Percentiles rank a stretch among this genome's conserved stretches.
phyloP scores from a whole-genome alignment of 495 filamentous ascomycete genomes.

The Trypethelium eluteriae region DNA sequence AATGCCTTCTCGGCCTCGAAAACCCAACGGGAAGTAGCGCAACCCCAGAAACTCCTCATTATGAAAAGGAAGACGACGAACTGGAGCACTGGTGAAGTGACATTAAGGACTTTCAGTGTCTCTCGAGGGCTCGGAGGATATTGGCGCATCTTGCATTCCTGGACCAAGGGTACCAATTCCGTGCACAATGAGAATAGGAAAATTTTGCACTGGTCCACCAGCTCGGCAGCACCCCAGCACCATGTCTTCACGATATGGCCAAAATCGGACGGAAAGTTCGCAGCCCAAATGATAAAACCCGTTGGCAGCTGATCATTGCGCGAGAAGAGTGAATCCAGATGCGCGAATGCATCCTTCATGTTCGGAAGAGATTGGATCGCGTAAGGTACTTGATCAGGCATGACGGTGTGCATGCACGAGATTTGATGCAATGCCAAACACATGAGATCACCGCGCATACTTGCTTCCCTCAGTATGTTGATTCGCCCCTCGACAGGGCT shows the following conservation, averaged over 20 bases:
- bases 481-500: slow-evolving; percentile 8
- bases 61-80: slow-evolving; percentile 22
- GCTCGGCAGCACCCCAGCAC: not conserved
- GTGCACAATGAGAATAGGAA: not conserved
- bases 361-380: slow-evolving; percentile 15
- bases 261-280: slow-evolving; percentile 21
- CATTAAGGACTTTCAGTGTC: slow-evolving; percentile 16
- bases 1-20: slow-evolving; percentile 11
- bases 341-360: not conserved
- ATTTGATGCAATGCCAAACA: slow-evolving; percentile 26
- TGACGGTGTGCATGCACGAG: slow-evolving; percentile 10
- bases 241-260: slow-evolving; percentile 14
- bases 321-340: slow-evolving; percentile 18
- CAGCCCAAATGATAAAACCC: slow-evolving; percentile 21
- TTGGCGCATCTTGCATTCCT: not conserved
- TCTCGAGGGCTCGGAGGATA: slow-evolving; percentile 24
- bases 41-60: slow-evolving; percentile 19
- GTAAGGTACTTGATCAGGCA: not conserved
- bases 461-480: slow-evolving; percentile 19
- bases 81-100: slow-evolving; percentile 21
- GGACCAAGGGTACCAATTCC: not conserved
- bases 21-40: not conserved
- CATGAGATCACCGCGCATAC: slow-evolving; percentile 16
- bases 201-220: not conserved
- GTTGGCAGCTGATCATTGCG: slow-evolving; percentile 18